Conservation (phyloP, 352 stramenopile genomes). For the Pythium sp. region DNA sequence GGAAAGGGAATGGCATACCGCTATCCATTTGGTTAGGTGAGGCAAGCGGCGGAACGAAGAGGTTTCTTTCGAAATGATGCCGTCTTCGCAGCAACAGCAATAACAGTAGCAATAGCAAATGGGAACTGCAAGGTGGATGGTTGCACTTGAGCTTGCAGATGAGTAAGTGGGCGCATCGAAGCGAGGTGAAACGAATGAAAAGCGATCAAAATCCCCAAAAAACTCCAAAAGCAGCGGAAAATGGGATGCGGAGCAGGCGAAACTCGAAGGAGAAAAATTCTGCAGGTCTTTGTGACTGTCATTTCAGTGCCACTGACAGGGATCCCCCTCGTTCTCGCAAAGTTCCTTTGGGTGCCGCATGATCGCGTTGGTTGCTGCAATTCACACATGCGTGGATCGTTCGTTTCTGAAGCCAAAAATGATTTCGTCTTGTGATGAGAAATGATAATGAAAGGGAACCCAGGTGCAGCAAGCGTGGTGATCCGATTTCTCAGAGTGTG, state of each 20-base stretch:
- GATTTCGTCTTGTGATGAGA: not conserved
- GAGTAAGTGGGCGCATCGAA: not conserved
- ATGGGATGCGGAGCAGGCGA: not conserved
- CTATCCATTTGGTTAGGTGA: conserved; percentile 27
- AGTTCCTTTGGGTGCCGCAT: not conserved
- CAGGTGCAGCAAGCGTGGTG: not conserved
- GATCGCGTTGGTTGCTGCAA: not conserved
- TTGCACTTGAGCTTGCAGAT: not conserved
- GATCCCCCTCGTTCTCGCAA: not conserved
- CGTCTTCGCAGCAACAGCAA: not conserved
- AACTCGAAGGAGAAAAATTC: not conserved
- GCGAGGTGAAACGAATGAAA: not conserved
- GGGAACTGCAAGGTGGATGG: not conserved
- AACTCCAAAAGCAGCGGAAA: not conserved
- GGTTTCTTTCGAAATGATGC: not conserved
- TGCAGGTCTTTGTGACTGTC: not conserved
- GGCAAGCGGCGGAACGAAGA: not conserved
- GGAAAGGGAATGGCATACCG: conserved; percentile 42
- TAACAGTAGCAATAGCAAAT: not conserved
- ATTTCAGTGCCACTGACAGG: not conserved
- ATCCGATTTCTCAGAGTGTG: not conserved
- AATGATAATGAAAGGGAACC: not conserved
- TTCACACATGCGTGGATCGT: not conserved
- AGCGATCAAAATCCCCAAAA: not conserved
- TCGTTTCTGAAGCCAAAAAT: not conserved